phyloP scores from a whole-genome alignment of 805 yeast genomes.

The Tetrapisispora taiwanensis region DNA sequence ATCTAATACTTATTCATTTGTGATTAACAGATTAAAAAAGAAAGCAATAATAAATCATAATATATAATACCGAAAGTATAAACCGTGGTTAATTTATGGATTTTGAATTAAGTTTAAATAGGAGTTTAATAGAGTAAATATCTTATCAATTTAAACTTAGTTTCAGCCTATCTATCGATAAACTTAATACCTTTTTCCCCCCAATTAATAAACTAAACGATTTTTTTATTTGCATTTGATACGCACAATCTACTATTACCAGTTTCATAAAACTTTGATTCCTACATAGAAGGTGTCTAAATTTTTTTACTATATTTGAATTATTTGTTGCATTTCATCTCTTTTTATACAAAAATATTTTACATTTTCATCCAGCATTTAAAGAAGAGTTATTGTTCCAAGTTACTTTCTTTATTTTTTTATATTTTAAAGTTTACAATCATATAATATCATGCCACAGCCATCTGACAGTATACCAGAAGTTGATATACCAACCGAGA shows the following conservation, averaged over 20 bases:
- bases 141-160: background rate
- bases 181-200: background rate
- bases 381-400: no score
- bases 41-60: no score
- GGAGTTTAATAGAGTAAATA: no score
- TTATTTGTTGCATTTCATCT: no score
- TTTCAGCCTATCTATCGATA: no score
- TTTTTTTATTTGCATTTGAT: background rate
- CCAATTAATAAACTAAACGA: no score
- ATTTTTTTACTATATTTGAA: no score
- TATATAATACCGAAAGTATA: background rate
- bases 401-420: no score
- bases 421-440: no score
- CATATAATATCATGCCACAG: background rate
- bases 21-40: background rate
- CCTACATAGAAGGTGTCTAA: no score
- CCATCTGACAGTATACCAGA: slow-evolving; percentile 10
- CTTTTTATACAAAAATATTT: no score
- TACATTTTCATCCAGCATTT: background rate
- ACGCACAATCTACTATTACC: background rate
- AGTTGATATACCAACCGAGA: slow-evolving; percentile 21
- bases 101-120: background rate
- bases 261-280: no score
- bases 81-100: background rate
- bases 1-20: background rate